Evolutionary conservation across 2,329 filamentous ascomycete genomes (phyloP), one percentile per base, ranked within the genome.

Genomic region (Penicillium sp.): DNA sequence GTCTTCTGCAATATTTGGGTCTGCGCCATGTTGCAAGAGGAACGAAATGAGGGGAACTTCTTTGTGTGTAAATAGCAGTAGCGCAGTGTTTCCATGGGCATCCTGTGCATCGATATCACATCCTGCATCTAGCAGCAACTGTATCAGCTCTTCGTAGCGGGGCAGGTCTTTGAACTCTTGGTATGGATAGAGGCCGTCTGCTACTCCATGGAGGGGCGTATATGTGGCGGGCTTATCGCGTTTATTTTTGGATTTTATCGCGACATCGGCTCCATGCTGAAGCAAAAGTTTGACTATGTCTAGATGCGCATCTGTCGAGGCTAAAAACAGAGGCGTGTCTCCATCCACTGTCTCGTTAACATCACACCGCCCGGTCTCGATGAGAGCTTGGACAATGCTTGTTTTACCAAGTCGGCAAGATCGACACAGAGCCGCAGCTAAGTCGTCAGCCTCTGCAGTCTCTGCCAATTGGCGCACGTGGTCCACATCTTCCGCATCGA

Each of bases 81-180:
- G 27, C 7, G 54, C 35, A 14, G 53, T 50, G 14, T 41, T 11
- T 30, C 54, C 54, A 14, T 36, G 35, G 14, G 27, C 19, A 29
- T 49, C 42, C 9, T 32, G 34, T 18, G 56, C 53, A 32, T 62
- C 57, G 19, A 57, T 44, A 4, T 58, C 52, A 4, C 57, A 57
- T 9, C 55, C 59, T 10, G 57, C 53, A 2, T 55, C 42, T 14
- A 60, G 50, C 13, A 62, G 40, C 8, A 60, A 3, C 13, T 34
- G 16, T 35, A 42, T 32, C 26, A 44, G 19, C 11, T 42, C 32
- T 19, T 55, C 32, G 10, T 48, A 26, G 9, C 36, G 11, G n/a
- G 26, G 19, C 14, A 42, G 11, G 6, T 41, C 44, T 29, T 26
- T 19, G 3, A 50, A 16, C 9, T 47, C 54, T 46, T 46, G 4